Base-by-base conservation (phyloP, 371 early-diverging fungal genomes). In the Haplosporangium sp. region DNA sequence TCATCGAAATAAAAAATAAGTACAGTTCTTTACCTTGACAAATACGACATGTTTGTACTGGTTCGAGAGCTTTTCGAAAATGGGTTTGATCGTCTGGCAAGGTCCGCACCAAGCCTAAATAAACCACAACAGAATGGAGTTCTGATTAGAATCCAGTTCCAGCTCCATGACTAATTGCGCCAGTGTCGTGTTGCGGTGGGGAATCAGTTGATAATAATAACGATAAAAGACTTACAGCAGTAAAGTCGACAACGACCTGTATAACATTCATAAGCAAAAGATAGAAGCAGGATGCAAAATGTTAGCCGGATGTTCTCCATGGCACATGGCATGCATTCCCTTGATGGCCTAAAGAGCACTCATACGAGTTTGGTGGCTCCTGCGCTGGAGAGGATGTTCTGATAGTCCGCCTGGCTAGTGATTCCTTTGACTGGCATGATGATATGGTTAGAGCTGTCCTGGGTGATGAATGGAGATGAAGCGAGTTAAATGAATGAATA, bases 31-130 rank as follows among this genome's bases (percentile, higher is more conserved):
- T 82, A 85, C 89, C 81, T 90, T 90, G 61, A 86, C 77, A 73
- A 92, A 92, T 18, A 73, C 70, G 11, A 84, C 89, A 56, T 89
- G 71, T 23, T 64, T 73, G 59, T 87, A 87, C 50, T 85, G 83
- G 41, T 80, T 64, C 9, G 88, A 80, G 14, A 92, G 82, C 80
- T 87, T 83, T 20, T 80, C 79, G 65, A 84, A 86, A 21, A 88
- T 71, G 37, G 91, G 91, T 21, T 86, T 84, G 67, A 90, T 87
- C 73, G 80, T 81, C 57, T 81, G 84, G 65, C 91, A 90, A 40
- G 91, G 89, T 20, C 83, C 86, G 74, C 90, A 84, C 82, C 81
- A 72, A 6, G 67, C 55, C 79, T 76, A 53, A 11, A 42, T 14
- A 62, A 52, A 7, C 8, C 16, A 8, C 47, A 6, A 37, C 36